Conservation (phyloP, 306 rosid genomes). For the Ceratonia siliqua region DNA sequence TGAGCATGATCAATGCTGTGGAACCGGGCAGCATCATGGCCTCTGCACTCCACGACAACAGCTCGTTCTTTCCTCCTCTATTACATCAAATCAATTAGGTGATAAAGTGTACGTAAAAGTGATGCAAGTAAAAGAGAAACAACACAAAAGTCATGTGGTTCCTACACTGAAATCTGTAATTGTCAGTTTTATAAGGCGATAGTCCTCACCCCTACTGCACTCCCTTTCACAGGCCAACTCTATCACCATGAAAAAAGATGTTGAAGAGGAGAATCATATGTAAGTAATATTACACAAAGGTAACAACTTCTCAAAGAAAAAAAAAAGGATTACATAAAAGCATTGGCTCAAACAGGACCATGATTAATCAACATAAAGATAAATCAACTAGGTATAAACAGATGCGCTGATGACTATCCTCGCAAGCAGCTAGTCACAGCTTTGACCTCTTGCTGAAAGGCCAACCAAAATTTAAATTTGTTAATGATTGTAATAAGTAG, state of each 20-base stretch:
- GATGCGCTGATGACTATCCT: conserved; percentile 2
- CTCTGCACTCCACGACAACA: conserved; percentile 80
- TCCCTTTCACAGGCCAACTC: conserved; percentile 92
- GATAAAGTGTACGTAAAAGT: conserved; percentile 2
- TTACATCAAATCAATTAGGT: conserved; percentile 27
- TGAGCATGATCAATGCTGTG: conserved; percentile 75
- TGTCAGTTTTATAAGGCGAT: conserved; percentile 87
- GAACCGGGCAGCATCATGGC: conserved; percentile 93
- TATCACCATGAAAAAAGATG: conserved; percentile 40
- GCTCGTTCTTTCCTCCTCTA: conserved; percentile 72
- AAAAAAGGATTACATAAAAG: background rate
- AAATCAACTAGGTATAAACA: conserved; percentile 6
- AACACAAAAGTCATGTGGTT: conserved; percentile 16
- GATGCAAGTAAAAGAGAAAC: conserved; percentile 13
- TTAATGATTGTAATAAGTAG: too few relatives aligned
- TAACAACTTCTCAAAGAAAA: background rate
- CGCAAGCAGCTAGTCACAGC: background rate
- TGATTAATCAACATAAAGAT: conserved; percentile 12
- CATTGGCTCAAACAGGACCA: conserved; percentile 6
- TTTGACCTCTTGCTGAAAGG: conserved; percentile 8
- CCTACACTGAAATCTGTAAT: conserved; percentile 81
- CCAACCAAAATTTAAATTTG: conserved; percentile 8
- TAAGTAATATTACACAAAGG: background rate
- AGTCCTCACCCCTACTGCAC: conserved; percentile 98
- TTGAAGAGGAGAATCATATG: conserved; percentile 23